phyloP scores from a whole-genome alignment of 108 stramenopile genomes.

The Skeletonema tropicum region DNA sequence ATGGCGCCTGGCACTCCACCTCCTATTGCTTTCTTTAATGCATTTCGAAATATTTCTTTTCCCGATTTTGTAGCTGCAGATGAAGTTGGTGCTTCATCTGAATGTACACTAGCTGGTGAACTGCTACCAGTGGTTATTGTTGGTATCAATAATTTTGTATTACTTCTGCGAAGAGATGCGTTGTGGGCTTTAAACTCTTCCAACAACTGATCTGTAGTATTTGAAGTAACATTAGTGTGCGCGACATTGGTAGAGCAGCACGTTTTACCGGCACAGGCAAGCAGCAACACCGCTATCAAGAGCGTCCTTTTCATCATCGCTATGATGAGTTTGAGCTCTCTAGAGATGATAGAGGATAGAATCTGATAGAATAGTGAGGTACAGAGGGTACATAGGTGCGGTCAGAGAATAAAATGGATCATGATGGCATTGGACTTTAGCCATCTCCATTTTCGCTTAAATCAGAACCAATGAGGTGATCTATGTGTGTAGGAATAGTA shows the following conservation, averaged over 20 bases:
- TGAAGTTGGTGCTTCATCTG: background rate
- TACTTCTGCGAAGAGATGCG: background rate
- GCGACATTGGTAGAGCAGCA: background rate
- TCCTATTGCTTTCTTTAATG: slow-evolving; percentile 69
- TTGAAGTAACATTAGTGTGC: background rate
- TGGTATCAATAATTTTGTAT: background rate
- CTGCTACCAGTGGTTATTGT: background rate
- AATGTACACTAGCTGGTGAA: background rate
- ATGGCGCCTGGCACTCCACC: slow-evolving; percentile 91
- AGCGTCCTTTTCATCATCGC: background rate
- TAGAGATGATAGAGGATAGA: too few species aligned
- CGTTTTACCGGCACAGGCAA: background rate
- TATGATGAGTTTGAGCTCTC: too few species aligned
- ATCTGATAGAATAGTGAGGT: too few species aligned
- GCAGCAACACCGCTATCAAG: background rate
- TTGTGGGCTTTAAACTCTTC: background rate
- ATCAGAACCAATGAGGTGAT: too few species aligned
- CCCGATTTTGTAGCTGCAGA: background rate
- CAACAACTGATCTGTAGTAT: background rate
- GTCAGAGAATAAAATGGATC: too few species aligned
- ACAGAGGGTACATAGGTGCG: too few species aligned
- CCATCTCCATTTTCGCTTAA: too few species aligned
- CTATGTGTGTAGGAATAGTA: too few species aligned
- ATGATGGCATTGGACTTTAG: too few species aligned
- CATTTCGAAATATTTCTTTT: slow-evolving; percentile 42